A percentile compares a stretch with the other conserved stretches of the same genome.
phyloP scores from a whole-genome alignment of 1,284 basidiomycete species.

The Megacollybia platyphylla region DNA sequence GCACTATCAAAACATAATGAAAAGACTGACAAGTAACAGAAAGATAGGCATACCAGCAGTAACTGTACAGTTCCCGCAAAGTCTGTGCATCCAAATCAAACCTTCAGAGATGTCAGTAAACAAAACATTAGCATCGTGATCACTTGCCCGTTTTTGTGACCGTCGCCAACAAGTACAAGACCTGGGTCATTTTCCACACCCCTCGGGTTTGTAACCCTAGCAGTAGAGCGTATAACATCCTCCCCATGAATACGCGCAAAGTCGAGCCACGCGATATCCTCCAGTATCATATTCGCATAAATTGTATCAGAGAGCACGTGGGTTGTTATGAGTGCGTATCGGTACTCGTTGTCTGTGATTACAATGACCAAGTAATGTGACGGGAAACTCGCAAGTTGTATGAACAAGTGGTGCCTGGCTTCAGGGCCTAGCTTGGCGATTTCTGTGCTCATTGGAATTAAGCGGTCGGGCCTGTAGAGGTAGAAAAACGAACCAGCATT shows the following conservation, averaged over 20 bases:
- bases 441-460: constrained; percentile 26
- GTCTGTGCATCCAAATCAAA: constrained; percentile 60
- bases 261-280: constrained; percentile 71
- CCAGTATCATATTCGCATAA: constrained; percentile 48
- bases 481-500: constrained; percentile 31
- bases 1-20: constrained; percentile 36
- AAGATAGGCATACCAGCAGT: constrained; percentile 52
- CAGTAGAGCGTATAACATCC: constrained; percentile 11
- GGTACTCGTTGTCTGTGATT: constrained; percentile 64
- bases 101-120: constrained; percentile 18
- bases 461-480: not conserved
- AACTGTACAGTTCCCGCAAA: constrained; percentile 63
- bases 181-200: constrained; percentile 19
- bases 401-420: constrained; percentile 46
- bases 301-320: constrained; percentile 35
- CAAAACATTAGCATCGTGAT: not conserved
- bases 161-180: constrained; percentile 6
- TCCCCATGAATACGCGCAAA: constrained; percentile 44
- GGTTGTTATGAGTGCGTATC: constrained; percentile 63
- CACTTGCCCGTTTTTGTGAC: constrained; percentile 12
- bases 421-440: constrained; percentile 47
- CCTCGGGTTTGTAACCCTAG: constrained; percentile 11
- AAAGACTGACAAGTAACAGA: not conserved
- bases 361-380: constrained; percentile 67
- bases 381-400: constrained; percentile 58